Conservation (phyloP, 2,329 filamentous ascomycete genomes). For the Cladobotryum mycophilum region DNA sequence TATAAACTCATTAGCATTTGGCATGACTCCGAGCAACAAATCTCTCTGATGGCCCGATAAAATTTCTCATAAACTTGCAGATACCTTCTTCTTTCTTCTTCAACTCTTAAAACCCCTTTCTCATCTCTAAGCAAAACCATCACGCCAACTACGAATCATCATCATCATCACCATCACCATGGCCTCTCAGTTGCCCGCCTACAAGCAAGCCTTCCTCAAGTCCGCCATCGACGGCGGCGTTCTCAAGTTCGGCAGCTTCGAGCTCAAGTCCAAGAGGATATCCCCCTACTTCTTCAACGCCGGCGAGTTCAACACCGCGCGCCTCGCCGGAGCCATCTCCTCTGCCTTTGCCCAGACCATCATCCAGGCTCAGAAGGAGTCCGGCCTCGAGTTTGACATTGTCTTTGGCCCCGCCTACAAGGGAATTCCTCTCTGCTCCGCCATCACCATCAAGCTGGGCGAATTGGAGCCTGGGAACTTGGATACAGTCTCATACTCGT, state of each 20-base stretch:
- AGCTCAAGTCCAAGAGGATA: conserved; percentile 83
- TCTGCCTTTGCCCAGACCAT: conserved; percentile 72
- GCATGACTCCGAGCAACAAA: too few relatives aligned
- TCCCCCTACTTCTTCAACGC: conserved; percentile 99
- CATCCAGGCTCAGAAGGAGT: conserved; percentile 38
- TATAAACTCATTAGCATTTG: too few relatives aligned
- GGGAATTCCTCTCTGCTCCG: conserved; percentile 83
- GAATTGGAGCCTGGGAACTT: conserved; percentile 61
- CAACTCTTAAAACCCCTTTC: neutral
- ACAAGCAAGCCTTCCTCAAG: conserved; percentile 68
- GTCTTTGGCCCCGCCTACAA: conserved; percentile 96
- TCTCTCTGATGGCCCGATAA: too few relatives aligned
- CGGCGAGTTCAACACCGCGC: conserved; percentile 77
- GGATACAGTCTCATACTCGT: conserved; percentile 70
- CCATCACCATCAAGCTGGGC: conserved; percentile 69
- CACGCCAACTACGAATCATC: neutral
- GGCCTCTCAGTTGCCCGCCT: conserved; percentile 45
- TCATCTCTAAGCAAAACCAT: neutral
- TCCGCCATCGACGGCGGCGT: conserved; percentile 62
- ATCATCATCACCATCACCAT: too few relatives aligned
- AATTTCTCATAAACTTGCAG: too few relatives aligned
- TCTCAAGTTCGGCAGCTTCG: conserved; percentile 77
- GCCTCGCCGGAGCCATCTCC: conserved; percentile 70
- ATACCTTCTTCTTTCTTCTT: too few relatives aligned
- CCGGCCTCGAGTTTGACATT: conserved; percentile 63